A percentile compares a stretch with the other conserved stretches of the same genome.
Conservation (phyloP, 2,329 filamentous ascomycete species). For the Fusarium subtropicale region DNA sequence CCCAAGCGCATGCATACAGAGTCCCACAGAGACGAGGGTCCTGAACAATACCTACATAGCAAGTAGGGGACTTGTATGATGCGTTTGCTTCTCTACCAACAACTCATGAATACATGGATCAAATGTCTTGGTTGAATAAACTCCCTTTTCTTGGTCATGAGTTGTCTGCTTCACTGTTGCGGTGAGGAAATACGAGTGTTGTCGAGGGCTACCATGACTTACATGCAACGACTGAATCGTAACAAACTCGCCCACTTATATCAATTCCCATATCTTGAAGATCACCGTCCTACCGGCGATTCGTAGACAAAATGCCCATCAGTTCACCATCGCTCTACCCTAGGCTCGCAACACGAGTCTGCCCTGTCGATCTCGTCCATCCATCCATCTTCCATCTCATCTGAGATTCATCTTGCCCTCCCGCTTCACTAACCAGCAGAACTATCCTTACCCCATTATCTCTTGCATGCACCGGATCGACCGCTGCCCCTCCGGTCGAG, state of each 20-base stretch:
- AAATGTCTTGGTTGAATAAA: not conserved
- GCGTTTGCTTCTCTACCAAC: not conserved
- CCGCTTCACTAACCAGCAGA: slow-evolving; percentile 30
- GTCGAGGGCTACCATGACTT: slow-evolving; percentile 4
- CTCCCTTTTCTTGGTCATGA: not conserved
- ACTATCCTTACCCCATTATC: slow-evolving; percentile 3
- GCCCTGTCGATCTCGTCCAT: slow-evolving; percentile 38
- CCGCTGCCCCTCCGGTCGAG: slow-evolving; percentile 27
- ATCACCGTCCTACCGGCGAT: not conserved
- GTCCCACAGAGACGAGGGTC: not conserved
- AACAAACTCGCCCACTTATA: not conserved
- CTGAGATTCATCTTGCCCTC: slow-evolving; percentile 18
- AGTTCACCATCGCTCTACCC: slow-evolving; percentile 11
- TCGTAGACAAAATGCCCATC: not conserved
- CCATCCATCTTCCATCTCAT: slow-evolving; percentile 22
- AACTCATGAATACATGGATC: slow-evolving; percentile 3
- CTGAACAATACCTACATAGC: not conserved
- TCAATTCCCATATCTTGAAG: slow-evolving; percentile 1
- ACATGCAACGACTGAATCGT: not conserved
- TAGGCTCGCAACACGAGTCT: slow-evolving; percentile 10
- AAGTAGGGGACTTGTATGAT: not conserved
- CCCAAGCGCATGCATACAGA: not conserved
- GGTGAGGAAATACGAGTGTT: slow-evolving; percentile 16
- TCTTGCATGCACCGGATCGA: slow-evolving; percentile 17
- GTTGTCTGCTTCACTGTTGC: slow-evolving; percentile 5